phyloP scores from a whole-genome alignment of 1,139 yeast genomes.

The Saccharomycopsis hybrid region DNA sequence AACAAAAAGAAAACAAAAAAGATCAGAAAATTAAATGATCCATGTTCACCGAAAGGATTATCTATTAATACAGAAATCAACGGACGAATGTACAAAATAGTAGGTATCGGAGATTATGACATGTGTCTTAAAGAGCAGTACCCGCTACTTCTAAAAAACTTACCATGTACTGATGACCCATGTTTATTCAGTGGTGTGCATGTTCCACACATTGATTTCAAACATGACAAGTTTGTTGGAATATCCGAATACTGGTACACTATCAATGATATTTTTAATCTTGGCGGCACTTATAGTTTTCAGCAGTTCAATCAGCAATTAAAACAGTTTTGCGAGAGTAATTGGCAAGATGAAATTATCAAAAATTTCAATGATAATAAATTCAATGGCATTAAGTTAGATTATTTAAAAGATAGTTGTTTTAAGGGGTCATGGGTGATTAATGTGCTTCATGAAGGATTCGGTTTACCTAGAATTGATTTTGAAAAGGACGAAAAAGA shows the following conservation, averaged over 20 bases:
- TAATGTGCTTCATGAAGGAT: conserved; percentile 72
- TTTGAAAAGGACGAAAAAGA: conserved; percentile 29
- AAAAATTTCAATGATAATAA: conserved; percentile 45
- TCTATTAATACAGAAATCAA: conserved; percentile 38
- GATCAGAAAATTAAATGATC: conserved; percentile 44
- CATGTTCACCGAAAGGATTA: conserved; percentile 64
- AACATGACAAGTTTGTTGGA: conserved; percentile 68
- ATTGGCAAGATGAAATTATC: conserved; percentile 48
- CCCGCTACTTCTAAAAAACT: conserved; percentile 60
- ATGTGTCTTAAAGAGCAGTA: conserved; percentile 61
- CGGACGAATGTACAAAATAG: conserved; percentile 41
- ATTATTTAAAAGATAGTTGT: conserved; percentile 59
- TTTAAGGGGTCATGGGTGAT: conserved; percentile 82
- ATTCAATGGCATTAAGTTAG: conserved; percentile 32
- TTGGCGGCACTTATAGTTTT: conserved; percentile 72
- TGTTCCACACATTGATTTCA: conserved; percentile 66
- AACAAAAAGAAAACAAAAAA: conserved; percentile 7
- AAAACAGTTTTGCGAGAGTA: conserved; percentile 56
- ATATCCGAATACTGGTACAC: conserved; percentile 84
- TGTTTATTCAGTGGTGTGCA: conserved; percentile 78
- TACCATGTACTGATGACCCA: conserved; percentile 70
- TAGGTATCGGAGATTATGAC: conserved; percentile 65
- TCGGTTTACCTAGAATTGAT: conserved; percentile 61
- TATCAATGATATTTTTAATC: conserved; percentile 70
- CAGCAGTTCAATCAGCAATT: conserved; percentile 54